Percentiles rank a stretch among this genome's conserved stretches.
These are phyloP conservation scores for Myxozyma nipponensis DNA, from an alignment of 805 yeast genomes.

Conservation along the genomic window DNA sequence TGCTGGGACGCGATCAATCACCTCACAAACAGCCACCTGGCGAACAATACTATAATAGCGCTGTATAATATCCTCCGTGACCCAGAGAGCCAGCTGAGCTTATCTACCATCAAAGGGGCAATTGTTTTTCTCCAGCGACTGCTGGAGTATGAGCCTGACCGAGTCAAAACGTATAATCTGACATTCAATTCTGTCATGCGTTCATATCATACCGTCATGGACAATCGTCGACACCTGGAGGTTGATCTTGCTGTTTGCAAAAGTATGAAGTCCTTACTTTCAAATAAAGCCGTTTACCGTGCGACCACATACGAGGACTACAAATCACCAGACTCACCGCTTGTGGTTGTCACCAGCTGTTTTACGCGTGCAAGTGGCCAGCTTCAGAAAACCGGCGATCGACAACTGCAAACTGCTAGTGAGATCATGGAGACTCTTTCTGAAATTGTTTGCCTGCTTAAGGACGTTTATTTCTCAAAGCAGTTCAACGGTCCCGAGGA, in stretches of 20 bases:
- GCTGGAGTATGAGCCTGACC: constrained; percentile 32
- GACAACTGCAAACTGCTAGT: constrained; percentile 15
- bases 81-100: constrained; percentile 32
- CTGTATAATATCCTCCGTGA: constrained; percentile 37
- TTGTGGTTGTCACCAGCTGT: constrained; percentile 37
- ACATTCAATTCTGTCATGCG: constrained; percentile 37
- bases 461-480: constrained; percentile 36
- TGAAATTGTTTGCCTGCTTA: constrained; percentile 35
- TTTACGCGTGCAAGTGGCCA: background rate
- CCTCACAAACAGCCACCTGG: constrained; percentile 41
- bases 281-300: constrained; percentile 34
- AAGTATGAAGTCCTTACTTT: constrained; percentile 42
- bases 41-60: constrained; percentile 36
- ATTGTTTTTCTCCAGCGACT: constrained; percentile 34
- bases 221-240: constrained; percentile 38
- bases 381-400: background rate
- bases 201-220: constrained; percentile 37
- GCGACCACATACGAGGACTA: constrained; percentile 35
- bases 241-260: constrained; percentile 44
- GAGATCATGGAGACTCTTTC: constrained; percentile 23
- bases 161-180: constrained; percentile 32
- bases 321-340: constrained; percentile 40
- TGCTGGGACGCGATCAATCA: constrained; percentile 43
- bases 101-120: constrained; percentile 40
- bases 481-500: constrained; percentile 45